Evolutionary conservation across 2,329 filamentous ascomycete species (phyloP).

Genomic region (Paecilomyces fulvus): DNA sequence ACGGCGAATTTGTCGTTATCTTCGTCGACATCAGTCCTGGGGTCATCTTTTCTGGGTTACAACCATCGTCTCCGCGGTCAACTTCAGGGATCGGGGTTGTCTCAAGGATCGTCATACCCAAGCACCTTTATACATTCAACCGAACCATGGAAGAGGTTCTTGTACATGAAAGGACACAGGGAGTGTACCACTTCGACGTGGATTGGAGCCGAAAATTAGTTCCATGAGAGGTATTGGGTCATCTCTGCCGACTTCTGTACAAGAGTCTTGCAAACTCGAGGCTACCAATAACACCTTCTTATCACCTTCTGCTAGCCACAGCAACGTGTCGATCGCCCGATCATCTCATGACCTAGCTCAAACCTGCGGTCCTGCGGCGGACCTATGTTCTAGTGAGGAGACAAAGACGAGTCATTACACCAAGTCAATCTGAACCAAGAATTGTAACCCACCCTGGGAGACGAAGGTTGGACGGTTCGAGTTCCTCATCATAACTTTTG

Average conservation of each 20-base stretch:
- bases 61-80: neutral
- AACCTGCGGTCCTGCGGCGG: neutral
- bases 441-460: neutral
- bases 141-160: constrained; percentile 1
- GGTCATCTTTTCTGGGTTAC: constrained; percentile 14
- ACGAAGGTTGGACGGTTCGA: neutral
- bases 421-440: neutral
- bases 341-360: neutral
- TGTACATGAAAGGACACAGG: constrained; percentile 1
- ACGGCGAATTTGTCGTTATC: constrained; percentile 19
- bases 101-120: constrained; percentile 3
- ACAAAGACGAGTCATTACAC: neutral
- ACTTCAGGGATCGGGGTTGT: constrained; percentile 7
- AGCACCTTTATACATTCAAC: constrained; percentile 1
- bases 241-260: neutral
- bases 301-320: neutral
- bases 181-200: constrained; percentile 17
- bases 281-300: neutral
- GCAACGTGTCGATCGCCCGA: neutral
- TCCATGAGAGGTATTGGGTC: constrained; percentile 1
- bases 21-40: constrained; percentile 19
- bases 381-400: neutral
- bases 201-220: constrained; percentile 16
- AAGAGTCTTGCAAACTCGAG: neutral
- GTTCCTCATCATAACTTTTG: too few species aligned